Base-by-base conservation (phyloP, 2,329 filamentous ascomycete genomes). In the Fusarium pseudoanthophilum region DNA sequence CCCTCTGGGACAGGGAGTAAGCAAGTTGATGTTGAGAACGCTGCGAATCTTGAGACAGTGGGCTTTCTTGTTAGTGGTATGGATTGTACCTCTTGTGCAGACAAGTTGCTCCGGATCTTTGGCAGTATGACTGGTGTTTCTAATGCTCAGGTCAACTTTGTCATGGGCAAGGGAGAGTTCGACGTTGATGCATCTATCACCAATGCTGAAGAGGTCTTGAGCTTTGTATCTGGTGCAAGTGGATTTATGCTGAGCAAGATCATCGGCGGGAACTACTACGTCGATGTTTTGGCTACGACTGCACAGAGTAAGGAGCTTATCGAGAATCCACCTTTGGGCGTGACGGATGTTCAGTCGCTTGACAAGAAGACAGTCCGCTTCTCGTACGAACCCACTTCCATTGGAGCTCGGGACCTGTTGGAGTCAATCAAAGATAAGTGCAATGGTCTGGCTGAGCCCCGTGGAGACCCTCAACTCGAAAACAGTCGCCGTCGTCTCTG, bases 161-260 rank as follows among this genome's bases (percentile, higher is more conserved):
- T 83, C 70, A 80, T 80, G 75, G 81, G 81, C 8, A 79, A 76
- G 11, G 82, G 78, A 45, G 81, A 83, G 26, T 80, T 84, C 52
- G 70, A 57, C 10, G 32, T 83, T 4, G 77, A 83, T 51, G 61
- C 64, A 0, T 67, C 73, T 2, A 51, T 75, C 14, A 76, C 70
- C 14, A 78, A 70, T 4, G 72, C 72, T 2, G 78, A 80, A 8
- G 74, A 80, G 8, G 55, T 62, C 0, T 13, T 67, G 3, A 40
- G 21, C n/a, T 67, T 68, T 11, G 48, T 55, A 0, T 61, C 65
- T 5, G 64, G 65, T 1, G 77, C 76, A 18, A 82, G 78, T 5
- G 80, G 79, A 4, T 83, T 83, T 30, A 66, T 67, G 8, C 79
- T 78, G 13, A 78, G 69, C 9, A 34, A 72, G 69, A 21, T 67